phyloP scores from a whole-genome alignment of 257 asterid genomes.

The Thymus quinquecostatus region DNA sequence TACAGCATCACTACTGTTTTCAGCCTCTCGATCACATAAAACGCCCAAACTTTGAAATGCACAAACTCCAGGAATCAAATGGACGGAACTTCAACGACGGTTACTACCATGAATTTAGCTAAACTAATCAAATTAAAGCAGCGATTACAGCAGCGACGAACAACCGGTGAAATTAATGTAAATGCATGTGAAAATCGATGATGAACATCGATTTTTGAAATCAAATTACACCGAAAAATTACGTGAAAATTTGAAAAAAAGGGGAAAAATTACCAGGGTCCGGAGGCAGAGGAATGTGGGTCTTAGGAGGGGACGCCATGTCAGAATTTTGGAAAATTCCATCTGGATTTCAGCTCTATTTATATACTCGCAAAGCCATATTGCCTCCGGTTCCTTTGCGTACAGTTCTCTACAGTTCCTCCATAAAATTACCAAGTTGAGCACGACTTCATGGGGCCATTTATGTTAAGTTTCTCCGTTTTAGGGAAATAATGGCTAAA shows the following conservation, averaged over 20 bases:
- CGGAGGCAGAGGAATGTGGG: slow-evolving; percentile 63
- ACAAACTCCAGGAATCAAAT: slow-evolving; percentile 19
- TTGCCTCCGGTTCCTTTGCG: slow-evolving; percentile 32
- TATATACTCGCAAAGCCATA: slow-evolving; percentile 21
- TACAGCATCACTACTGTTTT: background rate
- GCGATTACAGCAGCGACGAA: slow-evolving; percentile 19
- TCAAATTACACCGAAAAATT: background rate
- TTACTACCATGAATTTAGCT: slow-evolving; percentile 20
- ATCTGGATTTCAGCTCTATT: slow-evolving; percentile 38
- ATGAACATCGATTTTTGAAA: slow-evolving; percentile 20
- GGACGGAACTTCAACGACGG: background rate
- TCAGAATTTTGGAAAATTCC: slow-evolving; percentile 38
- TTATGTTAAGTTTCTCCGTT: too few relatives aligned
- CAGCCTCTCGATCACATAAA: slow-evolving; percentile 19
- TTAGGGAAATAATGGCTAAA: too few relatives aligned
- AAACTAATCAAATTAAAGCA: slow-evolving; percentile 5
- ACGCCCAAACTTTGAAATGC: slow-evolving; percentile 12
- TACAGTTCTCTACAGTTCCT: slow-evolving; percentile 36
- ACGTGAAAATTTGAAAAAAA: background rate
- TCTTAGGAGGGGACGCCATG: slow-evolving; percentile 75
- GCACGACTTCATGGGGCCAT: background rate
- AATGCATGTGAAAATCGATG: slow-evolving; percentile 14
- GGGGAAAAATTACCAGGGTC: slow-evolving; percentile 58
- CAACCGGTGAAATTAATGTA: slow-evolving; percentile 25
- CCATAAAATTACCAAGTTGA: background rate